Conservation (phyloP, 371 early-diverging fungal genomes). For the Rhizomucor pusillus region DNA sequence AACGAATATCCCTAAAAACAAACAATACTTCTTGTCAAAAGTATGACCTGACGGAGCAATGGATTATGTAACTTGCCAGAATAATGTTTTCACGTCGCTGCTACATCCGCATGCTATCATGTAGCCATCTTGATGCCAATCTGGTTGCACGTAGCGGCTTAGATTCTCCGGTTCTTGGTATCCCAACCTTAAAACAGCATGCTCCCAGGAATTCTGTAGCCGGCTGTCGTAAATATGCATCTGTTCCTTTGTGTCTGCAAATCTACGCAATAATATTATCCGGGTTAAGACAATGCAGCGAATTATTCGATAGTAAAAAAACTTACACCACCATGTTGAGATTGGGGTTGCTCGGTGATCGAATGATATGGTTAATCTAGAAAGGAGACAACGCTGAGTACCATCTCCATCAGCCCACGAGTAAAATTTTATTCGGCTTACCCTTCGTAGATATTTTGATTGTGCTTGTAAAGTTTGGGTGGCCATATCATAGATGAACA, state of each 20-base stretch:
- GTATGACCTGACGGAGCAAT: neutral
- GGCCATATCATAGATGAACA: constrained; percentile 19
- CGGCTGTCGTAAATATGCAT: constrained; percentile 27
- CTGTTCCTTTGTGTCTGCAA: neutral
- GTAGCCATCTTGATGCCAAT: constrained; percentile 40
- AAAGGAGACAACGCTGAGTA: neutral
- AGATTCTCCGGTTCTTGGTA: constrained; percentile 27
- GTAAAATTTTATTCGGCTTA: too few species aligned
- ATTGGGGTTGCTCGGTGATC: constrained; percentile 17
- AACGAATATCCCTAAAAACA: constrained; percentile 27
- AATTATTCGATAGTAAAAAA: too few species aligned
- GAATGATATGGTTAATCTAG: constrained; percentile 23
- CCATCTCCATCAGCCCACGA: neutral
- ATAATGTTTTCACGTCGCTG: constrained; percentile 23
- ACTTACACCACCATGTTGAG: constrained; percentile 20
- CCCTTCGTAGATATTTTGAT: too few species aligned
- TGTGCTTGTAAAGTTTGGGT: neutral
- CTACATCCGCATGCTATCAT: constrained; percentile 35
- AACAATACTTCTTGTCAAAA: neutral
- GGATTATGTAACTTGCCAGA: constrained; percentile 24
- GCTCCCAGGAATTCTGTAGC: constrained; percentile 18
- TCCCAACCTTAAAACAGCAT: constrained; percentile 27
- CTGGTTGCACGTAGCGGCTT: constrained; percentile 32
- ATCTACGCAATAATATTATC: constrained; percentile 6
- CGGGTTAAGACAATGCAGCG: too few species aligned